Evolutionary conservation across 2,329 filamentous ascomycete genomes (phyloP).

Genomic region (Cordyceps pruinosa): DNA sequence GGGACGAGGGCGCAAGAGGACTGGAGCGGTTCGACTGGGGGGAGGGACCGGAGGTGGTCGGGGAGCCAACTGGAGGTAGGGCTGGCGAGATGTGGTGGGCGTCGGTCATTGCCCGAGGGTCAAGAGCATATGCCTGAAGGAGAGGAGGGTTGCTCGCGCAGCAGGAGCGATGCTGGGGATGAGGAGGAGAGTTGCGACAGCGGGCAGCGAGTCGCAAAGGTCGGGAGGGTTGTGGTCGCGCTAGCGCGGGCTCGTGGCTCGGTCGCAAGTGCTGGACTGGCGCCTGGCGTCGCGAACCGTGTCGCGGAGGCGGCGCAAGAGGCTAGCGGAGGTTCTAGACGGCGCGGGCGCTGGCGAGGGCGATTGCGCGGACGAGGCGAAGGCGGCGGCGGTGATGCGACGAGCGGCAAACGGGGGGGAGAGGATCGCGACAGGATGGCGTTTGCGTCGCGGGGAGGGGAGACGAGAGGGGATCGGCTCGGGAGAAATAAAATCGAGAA

Average conservation of each 20-base stretch:
- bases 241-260: neutral
- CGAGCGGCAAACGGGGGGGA: too few species aligned
- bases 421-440: too few species aligned
- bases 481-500: too few species aligned
- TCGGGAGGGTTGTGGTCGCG: constrained; percentile 1
- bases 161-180: neutral
- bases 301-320: too few species aligned
- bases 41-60: constrained; percentile 21
- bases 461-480: too few species aligned
- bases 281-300: neutral
- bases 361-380: too few species aligned
- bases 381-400: too few species aligned
- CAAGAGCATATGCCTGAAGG: constrained; percentile 19
- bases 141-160: neutral
- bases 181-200: neutral
- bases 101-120: constrained; percentile 25
- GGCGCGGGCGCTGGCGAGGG: too few species aligned
- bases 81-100: constrained; percentile 17
- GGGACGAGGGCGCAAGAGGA: constrained; percentile 26
- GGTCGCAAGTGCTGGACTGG: neutral
- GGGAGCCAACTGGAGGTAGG: constrained; percentile 18
- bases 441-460: too few species aligned
- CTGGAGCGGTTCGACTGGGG: constrained; percentile 25
- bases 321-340: neutral
- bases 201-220: neutral